Base-by-base conservation (phyloP, 345 rosid species). In the Brassica cretica region DNA sequence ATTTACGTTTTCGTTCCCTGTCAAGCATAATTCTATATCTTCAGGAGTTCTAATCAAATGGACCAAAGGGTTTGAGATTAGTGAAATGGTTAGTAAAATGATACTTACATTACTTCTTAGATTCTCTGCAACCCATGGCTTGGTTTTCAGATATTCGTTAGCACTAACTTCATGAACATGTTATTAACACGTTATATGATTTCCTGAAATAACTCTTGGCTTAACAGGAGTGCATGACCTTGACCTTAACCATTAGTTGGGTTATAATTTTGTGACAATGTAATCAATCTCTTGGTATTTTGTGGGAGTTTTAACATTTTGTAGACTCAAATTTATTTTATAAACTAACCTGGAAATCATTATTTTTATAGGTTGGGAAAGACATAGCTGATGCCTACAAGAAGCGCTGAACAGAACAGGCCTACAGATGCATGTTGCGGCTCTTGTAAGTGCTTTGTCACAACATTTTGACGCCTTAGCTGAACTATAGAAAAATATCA, bases 1-100 rank as follows among this genome's bases (percentile, higher is more conserved):
- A 29, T 92, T 94, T 76, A 89, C 97, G 37, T 91, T 94, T 77
- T 90, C 98, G 21, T 94, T 90, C 78, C 98, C 98, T 5, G 89
- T 92, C 56, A 94, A 85, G 76, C 98, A 94, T 67, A 81, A 71
- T 3, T 91, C 98, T 33, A 75, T 81, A 56, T 82, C 86, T 53
- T 87, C 97, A 0, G 98, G 97, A 72, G 59, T 77, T 76, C 87
- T 94, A 72, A 84, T 91, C 69, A 89, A 87, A 82, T 92, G 98
- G 97, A 94, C 97, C 49, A 92, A 92, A 82, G 97, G 91, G 79
- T 91, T 92, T 80, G 84, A 81, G 27, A 87, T 92, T 67, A 82
- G 85, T 62, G 95, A 89, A 80, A 82, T 88, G 97, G 98, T 94
- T 76, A 81, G 98, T 89, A 10, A n/a, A 3, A 25, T 15, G 56